phyloP scores from a whole-genome alignment of 1,284 basidiomycete species.

The Cryptococcus amylolentus region DNA sequence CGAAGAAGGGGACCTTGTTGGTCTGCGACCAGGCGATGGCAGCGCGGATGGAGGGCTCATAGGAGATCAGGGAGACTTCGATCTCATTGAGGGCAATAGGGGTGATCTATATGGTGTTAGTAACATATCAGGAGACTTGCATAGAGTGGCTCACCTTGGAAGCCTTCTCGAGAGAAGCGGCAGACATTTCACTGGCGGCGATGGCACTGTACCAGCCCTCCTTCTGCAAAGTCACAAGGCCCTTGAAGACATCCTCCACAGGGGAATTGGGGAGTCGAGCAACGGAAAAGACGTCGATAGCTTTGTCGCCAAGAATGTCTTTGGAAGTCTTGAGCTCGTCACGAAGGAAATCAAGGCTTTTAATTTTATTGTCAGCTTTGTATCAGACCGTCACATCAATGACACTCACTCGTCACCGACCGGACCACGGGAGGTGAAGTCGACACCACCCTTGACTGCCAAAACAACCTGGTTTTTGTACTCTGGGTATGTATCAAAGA shows the following conservation, averaged over 20 bases:
- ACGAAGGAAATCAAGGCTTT: conserved; percentile 49
- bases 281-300: conserved; percentile 53
- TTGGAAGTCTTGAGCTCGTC: conserved; percentile 50
- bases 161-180: conserved; percentile 18
- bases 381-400: neutral
- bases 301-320: conserved; percentile 51
- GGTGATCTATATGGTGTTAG: conserved; percentile 49
- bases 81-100: conserved; percentile 57
- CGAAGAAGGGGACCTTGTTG: conserved; percentile 56
- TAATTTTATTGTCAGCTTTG: neutral
- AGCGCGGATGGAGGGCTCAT: conserved; percentile 52
- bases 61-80: conserved; percentile 56
- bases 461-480: conserved; percentile 57
- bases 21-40: conserved; percentile 50
- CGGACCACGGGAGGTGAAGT: conserved; percentile 5
- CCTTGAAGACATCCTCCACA: conserved; percentile 22
- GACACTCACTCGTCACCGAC: conserved; percentile 14
- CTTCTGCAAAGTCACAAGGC: conserved; percentile 25
- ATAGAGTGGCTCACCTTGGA: conserved; percentile 19
- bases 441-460: conserved; percentile 54
- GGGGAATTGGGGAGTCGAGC: conserved; percentile 19
- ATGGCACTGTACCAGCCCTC: conserved; percentile 34
- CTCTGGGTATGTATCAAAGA: conserved; percentile 54
- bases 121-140: neutral
- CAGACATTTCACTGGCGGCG: conserved; percentile 32